Evolutionary conservation across 495 filamentous ascomycete species (phyloP).

Genomic region (Xylaria bambusicola): DNA sequence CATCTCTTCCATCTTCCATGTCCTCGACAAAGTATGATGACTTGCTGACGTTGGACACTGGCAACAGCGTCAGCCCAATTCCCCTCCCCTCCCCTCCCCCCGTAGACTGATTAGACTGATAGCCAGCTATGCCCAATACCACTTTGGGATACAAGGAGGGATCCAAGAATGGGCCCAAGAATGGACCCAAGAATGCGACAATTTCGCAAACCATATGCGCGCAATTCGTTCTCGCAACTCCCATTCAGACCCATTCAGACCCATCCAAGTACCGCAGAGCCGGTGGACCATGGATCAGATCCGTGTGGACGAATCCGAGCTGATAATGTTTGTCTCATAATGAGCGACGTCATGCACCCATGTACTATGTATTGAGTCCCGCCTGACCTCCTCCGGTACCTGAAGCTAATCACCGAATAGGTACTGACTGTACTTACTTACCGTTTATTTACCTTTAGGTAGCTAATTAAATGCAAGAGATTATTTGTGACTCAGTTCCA

Average conservation of each 20-base stretch:
- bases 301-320: neutral
- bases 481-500: neutral
- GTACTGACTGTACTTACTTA: neutral
- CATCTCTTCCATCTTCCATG: neutral
- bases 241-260: too few species aligned
- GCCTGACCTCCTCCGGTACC: conserved; percentile 7
- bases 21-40: neutral
- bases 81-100: too few species aligned
- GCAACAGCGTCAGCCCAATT: neutral
- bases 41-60: neutral
- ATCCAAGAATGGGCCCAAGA: too few species aligned
- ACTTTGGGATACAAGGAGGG: too few species aligned
- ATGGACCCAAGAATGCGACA: too few species aligned
- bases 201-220: neutral
- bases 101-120: too few species aligned
- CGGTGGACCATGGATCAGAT: neutral
- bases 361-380: neutral
- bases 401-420: neutral
- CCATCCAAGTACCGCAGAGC: neutral
- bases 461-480: neutral
- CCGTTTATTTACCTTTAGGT: neutral
- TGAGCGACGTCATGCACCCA: conserved; percentile 4
- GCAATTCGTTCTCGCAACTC: too few species aligned
- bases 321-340: neutral
- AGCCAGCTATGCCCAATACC: neutral